Evolutionary conservation across 177 flowering plant species (phyloP).

Genomic region (Telopea speciosissima): DNA sequence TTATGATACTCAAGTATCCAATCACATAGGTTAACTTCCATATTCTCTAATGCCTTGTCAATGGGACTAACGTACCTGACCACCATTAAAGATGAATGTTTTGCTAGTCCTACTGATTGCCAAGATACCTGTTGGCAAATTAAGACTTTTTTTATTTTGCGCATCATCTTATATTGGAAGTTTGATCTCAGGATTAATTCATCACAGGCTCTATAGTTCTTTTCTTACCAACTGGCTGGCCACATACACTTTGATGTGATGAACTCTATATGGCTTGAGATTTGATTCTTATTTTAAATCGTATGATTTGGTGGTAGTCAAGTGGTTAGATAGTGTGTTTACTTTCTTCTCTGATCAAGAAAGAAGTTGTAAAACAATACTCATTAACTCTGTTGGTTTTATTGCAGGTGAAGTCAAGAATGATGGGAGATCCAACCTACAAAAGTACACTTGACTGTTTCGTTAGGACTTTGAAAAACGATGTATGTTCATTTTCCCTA

Average conservation of each 20-base stretch:
- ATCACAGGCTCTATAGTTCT: background rate
- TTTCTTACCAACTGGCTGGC: background rate
- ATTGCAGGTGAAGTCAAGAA: constrained; percentile 85
- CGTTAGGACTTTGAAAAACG: constrained; percentile 65
- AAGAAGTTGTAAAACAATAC: background rate
- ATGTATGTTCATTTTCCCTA: constrained; percentile 35
- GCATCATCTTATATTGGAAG: background rate
- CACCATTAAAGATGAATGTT: too few relatives aligned
- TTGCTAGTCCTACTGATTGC: too few relatives aligned
- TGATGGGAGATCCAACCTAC: constrained; percentile 90
- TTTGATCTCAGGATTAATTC: background rate
- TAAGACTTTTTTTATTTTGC: too few relatives aligned
- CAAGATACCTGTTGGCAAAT: too few relatives aligned
- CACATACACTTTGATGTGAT: background rate
- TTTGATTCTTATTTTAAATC: background rate
- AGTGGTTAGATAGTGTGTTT: background rate
- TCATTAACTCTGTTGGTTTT: constrained; percentile 9
- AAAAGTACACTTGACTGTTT: constrained; percentile 82
- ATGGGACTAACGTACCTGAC: too few relatives aligned
- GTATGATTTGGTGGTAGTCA: background rate
- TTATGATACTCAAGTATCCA: too few relatives aligned
- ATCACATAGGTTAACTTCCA: too few relatives aligned
- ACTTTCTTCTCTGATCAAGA: background rate
- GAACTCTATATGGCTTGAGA: background rate
- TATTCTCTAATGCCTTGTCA: too few relatives aligned